Base-by-base conservation (phyloP, 2,329 filamentous ascomycete species). In the Talaromyces sp. region DNA sequence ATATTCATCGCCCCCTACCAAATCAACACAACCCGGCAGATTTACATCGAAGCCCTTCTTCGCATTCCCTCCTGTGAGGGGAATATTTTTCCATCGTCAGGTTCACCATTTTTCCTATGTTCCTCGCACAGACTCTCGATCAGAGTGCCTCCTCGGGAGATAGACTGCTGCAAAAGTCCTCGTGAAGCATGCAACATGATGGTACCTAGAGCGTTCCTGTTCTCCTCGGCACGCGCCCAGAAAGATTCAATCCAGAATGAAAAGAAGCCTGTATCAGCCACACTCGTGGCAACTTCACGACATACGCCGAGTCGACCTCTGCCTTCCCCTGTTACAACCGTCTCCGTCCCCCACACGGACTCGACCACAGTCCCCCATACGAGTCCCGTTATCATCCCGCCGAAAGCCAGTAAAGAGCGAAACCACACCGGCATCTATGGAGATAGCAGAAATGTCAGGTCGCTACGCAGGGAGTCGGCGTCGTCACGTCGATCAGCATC, bases 131-230 rank as follows among this genome's bases (percentile, higher is more conserved):
- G 65, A 66, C 60, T 6, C 69, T 74, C 63, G 71, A 75, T 58
- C 71, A 73, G 63, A 74, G 70, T 67, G 71, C 72, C 68, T 74
- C 70, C 25, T 67, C 71, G 55, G 72, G 72, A 67, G 59, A 62
- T 63, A 39, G 59, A 57, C 59, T 61, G 58, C 57, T 62, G 62
- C 60, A 41, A 60, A 61, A 59, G 45, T 58, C 54, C 28, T 50
- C 21, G 11, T 28, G 48, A 61, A 70, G 21, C 50, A 41, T 56
- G 39, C 51, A 57, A 67, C 55, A 76, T 75, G 73, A 76, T 76
- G 73, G 72, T 75, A 51, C 73, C 73, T 39, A 67, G 72, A 62
- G 68, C 72, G 52, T 76, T 74, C 59, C 63, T 70, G 17, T 73
- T 73, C 46, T 70, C 63, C 40, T 73, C 73, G 10, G 63, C 69